These are phyloP conservation scores for Aurifilum marmelostoma DNA, from an alignment of 2,329 filamentous ascomycete genomes.

Conservation along the genomic window DNA sequence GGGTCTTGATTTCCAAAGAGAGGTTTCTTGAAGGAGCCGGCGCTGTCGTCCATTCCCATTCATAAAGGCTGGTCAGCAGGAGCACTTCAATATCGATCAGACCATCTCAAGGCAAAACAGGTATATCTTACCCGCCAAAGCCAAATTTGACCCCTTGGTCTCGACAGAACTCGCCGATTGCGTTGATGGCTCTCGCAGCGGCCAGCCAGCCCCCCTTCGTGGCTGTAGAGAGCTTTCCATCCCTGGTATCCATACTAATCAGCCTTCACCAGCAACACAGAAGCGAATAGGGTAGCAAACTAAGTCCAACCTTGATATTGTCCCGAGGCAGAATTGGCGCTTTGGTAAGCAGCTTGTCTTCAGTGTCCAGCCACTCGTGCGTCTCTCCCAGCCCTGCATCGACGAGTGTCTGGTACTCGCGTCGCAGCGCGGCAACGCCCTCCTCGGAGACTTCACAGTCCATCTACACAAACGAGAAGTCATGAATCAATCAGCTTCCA, in stretches of 20 bases:
- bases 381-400: conserved; percentile 43
- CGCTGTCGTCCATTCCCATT: conserved; percentile 32
- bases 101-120: no score
- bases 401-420: conserved; percentile 43
- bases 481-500: neutral
- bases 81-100: neutral
- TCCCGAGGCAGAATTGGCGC: conserved; percentile 44
- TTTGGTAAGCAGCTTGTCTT: conserved; percentile 47
- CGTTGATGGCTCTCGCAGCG: conserved; percentile 50
- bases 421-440: conserved; percentile 39
- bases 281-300: neutral
- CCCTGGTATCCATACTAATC: conserved; percentile 34
- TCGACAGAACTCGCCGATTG: conserved; percentile 45
- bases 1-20: conserved; percentile 41
- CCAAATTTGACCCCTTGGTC: conserved; percentile 46
- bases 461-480: conserved; percentile 27
- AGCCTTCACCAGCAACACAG: neutral
- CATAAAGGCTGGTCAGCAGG: neutral
- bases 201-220: conserved; percentile 52
- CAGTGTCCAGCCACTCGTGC: conserved; percentile 47
- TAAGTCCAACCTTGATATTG: conserved; percentile 41
- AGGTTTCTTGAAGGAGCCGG: conserved; percentile 49
- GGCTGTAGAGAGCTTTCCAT: conserved; percentile 49
- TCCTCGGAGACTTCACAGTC: conserved; percentile 40
- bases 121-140: conserved; percentile 40